Conservation (phyloP, 352 stramenopile species). For the Phytophthora pseudosyringae region DNA sequence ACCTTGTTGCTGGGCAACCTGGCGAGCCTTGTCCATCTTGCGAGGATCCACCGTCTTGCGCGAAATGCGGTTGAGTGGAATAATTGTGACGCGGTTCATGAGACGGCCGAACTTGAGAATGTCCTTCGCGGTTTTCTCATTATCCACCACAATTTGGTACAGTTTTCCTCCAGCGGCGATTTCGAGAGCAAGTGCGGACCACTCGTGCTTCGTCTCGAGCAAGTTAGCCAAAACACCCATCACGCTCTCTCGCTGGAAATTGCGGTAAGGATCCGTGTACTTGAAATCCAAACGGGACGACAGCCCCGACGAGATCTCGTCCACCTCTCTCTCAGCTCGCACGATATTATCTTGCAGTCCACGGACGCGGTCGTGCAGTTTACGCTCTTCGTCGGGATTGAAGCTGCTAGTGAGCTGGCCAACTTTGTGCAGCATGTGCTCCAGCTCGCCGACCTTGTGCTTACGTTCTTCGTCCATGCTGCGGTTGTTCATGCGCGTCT, state of each 20-base stretch:
- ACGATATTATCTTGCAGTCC: conserved; percentile 71
- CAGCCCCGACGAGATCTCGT: conserved; percentile 93
- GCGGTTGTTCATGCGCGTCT: conserved; percentile 80
- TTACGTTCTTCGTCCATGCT: conserved; percentile 75
- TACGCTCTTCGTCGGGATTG: conserved; percentile 74
- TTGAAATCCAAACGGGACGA: conserved; percentile 97
- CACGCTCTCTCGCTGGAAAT: conserved; percentile 96
- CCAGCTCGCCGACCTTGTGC: conserved; percentile 68
- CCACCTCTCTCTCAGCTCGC: conserved; percentile 85
- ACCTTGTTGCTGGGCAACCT: conserved; percentile 89
- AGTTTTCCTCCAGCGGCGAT: conserved; percentile 98
- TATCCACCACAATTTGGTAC: conserved; percentile 99
- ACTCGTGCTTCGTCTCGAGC: conserved; percentile 94
- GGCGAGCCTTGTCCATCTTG: conserved; percentile 82
- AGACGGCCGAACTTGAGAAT: conserved; percentile 98
- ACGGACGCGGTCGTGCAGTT: conserved; percentile 66
- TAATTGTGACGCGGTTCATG: conserved; percentile 97
- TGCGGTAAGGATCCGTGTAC: conserved; percentile 94
- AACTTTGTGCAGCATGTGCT: conserved; percentile 63
- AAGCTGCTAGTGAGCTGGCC: conserved; percentile 73
- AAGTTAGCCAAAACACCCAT: conserved; percentile 98
- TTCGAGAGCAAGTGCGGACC: conserved; percentile 96
- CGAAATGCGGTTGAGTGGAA: conserved; percentile 98
- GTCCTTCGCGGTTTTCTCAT: conserved; percentile 97
- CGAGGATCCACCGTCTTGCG: conserved; percentile 72